phyloP scores from a whole-genome alignment of 495 filamentous ascomycete genomes.

The Neurospora tetrasperma region DNA sequence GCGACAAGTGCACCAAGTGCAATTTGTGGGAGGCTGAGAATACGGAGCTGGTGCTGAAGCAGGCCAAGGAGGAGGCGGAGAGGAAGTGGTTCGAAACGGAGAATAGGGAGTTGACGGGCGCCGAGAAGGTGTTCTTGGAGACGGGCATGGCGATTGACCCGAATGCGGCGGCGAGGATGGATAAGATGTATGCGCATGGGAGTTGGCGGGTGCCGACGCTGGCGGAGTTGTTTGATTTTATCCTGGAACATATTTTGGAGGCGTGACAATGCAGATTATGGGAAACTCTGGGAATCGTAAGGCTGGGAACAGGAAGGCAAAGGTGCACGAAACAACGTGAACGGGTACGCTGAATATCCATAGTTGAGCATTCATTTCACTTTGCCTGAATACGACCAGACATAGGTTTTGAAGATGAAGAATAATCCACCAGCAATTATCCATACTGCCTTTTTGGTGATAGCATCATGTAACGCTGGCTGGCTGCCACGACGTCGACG shows the following conservation, averaged over 20 bases:
- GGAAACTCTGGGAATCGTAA: neutral
- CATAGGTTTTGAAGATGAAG: no score
- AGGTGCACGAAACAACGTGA: neutral
- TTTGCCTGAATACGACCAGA: neutral
- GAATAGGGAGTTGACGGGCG: slow-evolving; percentile 36
- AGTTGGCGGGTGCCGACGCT: slow-evolving; percentile 25
- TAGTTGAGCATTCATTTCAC: neutral
- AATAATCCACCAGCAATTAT: neutral
- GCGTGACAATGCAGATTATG: slow-evolving; percentile 9
- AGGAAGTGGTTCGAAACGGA: slow-evolving; percentile 67
- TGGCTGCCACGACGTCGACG: neutral
- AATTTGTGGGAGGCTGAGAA: slow-evolving; percentile 85
- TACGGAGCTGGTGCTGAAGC: slow-evolving; percentile 63
- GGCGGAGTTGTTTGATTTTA: slow-evolving; percentile 34
- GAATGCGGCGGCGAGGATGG: slow-evolving; percentile 15
- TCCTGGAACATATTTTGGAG: slow-evolving; percentile 33
- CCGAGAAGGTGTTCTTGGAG: slow-evolving; percentile 39
- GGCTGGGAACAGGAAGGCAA: neutral
- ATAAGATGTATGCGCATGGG: slow-evolving; percentile 16
- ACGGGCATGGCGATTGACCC: slow-evolving; percentile 25
- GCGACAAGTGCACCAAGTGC: slow-evolving; percentile 72
- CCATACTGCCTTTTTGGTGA: neutral
- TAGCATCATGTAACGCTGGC: neutral
- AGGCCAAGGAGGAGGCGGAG: slow-evolving; percentile 73
- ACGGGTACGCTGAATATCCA: neutral